Conservation (phyloP, 176 grass and related monocot species). For the Hsuehochloa calcarea region DNA sequence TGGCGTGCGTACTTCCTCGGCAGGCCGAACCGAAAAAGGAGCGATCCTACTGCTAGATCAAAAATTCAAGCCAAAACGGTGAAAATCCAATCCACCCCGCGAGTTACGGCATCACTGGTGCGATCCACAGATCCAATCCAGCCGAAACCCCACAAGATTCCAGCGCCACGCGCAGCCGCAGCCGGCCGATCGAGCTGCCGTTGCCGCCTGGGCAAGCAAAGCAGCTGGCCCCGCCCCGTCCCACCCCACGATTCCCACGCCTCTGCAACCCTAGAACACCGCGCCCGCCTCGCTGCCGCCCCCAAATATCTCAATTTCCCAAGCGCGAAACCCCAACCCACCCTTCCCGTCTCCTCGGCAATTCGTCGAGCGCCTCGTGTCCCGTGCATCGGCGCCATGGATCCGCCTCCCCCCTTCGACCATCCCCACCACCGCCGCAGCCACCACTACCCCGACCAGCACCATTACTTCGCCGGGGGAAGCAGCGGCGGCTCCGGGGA, state of each 20-base stretch:
- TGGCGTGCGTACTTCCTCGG: neutral
- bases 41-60: neutral
- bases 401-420: constrained; percentile 53
- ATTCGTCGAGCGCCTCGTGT: neutral
- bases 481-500: neutral
- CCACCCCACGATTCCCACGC: neutral
- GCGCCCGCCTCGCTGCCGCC: neutral
- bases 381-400: constrained; percentile 27
- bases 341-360: neutral
- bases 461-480: constrained; percentile 13
- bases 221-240: neutral
- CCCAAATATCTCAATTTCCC: neutral
- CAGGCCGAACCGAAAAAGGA: neutral
- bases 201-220: constrained; percentile 20
- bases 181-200: neutral
- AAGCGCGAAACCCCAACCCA: neutral
- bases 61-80: neutral
- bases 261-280: neutral
- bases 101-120: neutral
- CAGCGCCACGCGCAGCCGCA: neutral
- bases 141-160: neutral
- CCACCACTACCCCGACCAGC: constrained; percentile 14
- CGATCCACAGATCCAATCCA: neutral
- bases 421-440: constrained; percentile 37
- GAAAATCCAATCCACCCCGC: neutral